A percentile compares a stretch with the other conserved stretches of the same genome.
Conservation (phyloP, 2,329 filamentous ascomycete species). For the Penicillium psychrosexuale region DNA sequence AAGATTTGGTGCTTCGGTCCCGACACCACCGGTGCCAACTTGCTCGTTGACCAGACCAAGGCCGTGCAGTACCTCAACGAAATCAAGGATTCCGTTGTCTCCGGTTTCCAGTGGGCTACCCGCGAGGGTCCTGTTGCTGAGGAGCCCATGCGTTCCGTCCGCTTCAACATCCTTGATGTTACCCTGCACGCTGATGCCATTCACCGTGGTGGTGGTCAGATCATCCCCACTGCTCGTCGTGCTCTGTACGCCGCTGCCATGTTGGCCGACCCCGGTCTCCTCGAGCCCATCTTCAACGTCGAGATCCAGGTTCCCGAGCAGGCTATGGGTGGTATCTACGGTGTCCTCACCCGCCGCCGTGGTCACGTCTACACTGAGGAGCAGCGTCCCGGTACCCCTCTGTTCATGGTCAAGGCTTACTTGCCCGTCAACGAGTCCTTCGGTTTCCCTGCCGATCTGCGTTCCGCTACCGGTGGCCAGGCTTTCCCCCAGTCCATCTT, state of each 20-base stretch:
- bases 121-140: conserved; percentile 96
- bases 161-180: conserved; percentile 99
- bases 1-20: conserved; percentile 99
- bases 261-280: conserved; percentile 83
- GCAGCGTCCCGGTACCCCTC: conserved; percentile 96
- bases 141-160: conserved; percentile 94
- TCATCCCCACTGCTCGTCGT: conserved; percentile 97
- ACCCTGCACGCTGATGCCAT: conserved; percentile 99
- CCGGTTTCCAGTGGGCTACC: conserved; percentile 99
- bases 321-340: conserved; percentile 99
- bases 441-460: conserved; percentile 98
- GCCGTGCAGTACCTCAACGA: conserved; percentile 99
- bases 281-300: conserved; percentile 97
- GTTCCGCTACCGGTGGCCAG: conserved; percentile 88
- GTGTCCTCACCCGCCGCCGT: conserved; percentile 94
- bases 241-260: conserved; percentile 92
- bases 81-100: conserved; percentile 99
- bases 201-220: conserved; percentile 97
- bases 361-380: conserved; percentile 99
- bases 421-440: conserved; percentile 96
- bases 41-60: conserved; percentile 99
- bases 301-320: conserved; percentile 98
- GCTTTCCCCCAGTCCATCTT: conserved; percentile 99
- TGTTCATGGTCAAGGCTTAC: conserved; percentile 99
- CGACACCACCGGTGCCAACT: conserved; percentile 95